phyloP scores from a whole-genome alignment of 2,329 filamentous ascomycete genomes.

The Diaporthe capsici region DNA sequence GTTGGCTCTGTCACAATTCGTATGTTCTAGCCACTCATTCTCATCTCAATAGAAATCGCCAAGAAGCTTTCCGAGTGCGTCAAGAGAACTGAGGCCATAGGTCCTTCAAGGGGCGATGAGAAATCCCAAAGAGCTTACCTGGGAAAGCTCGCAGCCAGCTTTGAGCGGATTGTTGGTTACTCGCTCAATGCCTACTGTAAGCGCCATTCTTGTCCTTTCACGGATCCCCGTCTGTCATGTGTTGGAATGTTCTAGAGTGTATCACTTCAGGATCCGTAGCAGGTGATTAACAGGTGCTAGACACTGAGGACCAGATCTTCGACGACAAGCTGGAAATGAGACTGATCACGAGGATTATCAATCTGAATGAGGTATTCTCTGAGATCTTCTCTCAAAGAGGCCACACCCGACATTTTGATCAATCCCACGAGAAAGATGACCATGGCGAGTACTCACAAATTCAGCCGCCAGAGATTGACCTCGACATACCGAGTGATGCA shows the following conservation, averaged over 20 bases:
- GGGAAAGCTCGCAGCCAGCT: conserved; percentile 50
- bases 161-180: conserved; percentile 47
- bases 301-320: conserved; percentile 51
- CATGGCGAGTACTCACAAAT: conserved; percentile 38
- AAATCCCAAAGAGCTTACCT: conserved; percentile 54
- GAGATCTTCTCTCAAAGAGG: conserved; percentile 47
- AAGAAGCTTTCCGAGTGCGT: conserved; percentile 38
- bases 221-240: too few relatives aligned
- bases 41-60: conserved; percentile 45
- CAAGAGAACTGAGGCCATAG: conserved; percentile 48
- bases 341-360: conserved; percentile 56
- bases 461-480: neutral
- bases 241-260: too few relatives aligned
- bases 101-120: conserved; percentile 47
- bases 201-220: too few relatives aligned
- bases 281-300: too few relatives aligned
- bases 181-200: conserved; percentile 53
- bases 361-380: conserved; percentile 55
- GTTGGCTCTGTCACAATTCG: neutral
- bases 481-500: conserved; percentile 9
- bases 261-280: too few relatives aligned
- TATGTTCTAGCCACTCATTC: neutral
- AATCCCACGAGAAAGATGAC: conserved; percentile 3
- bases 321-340: conserved; percentile 45
- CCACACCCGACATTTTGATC: conserved; percentile 47